Base-by-base conservation (phyloP, 768 basidiomycete genomes). In the Naganishia onofrii region DNA sequence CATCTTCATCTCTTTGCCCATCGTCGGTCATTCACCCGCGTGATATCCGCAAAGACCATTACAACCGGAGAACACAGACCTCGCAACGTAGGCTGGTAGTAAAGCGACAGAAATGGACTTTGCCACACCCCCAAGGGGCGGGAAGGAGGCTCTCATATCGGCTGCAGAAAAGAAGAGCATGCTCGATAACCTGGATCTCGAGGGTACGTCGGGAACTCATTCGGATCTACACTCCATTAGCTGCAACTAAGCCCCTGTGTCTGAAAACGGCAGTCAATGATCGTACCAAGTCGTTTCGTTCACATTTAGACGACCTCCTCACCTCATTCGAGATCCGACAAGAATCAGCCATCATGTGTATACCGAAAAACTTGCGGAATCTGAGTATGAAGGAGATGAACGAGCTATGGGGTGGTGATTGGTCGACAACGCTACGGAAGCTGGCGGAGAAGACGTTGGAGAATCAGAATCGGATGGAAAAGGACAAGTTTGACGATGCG, bases 111-210 rank as follows among this genome's bases (percentile, higher is more conserved):
- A 5, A 0, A 63, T 63, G 60, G 42, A 63, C 42, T 63, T 63
- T 19, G 60, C 60, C 9, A 63, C 60, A 29, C 60, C 60, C 4
- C 60, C 21, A 3, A 42, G 60, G 26, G 42, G 60, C 60, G 60
- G 60, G 3, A 63, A 63, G 26, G 60, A 44, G 36, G 42, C 60
- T 29, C 13, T 63, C 23, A 63, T 63, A 23, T 26, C 60, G 23
- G 60, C 60, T 5, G 60, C 60, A 44, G 74, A 79, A 73, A 81
- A 81, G 72, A 67, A 76, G 65, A 71, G 67, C 9, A 52, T 80
- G 58, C 67, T 81, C 36, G 77, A 79, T 4, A 80, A 81, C 71
- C 78, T 80, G 65, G 81, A 81, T 67, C 74, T 80, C 0, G 81
- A 81, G 72, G 75, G 81, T 79, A 63, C 36, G 79, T 77, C 1